Conservation (phyloP, 2,329 filamentous ascomycete species). For the Scedosporium boydii region DNA sequence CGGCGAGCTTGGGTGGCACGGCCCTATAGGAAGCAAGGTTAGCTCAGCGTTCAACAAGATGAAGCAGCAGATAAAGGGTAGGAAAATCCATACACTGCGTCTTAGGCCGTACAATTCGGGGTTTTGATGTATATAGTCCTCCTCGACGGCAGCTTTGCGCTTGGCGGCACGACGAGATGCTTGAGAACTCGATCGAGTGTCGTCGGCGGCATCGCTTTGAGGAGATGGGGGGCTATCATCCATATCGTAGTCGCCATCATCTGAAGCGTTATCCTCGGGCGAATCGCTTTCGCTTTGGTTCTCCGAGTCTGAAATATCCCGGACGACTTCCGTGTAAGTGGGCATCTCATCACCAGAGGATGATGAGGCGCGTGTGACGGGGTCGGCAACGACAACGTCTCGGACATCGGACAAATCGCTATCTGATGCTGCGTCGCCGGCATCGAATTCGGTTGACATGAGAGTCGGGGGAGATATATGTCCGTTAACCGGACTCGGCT, state of each 20-base stretch:
- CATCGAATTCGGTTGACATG: constrained; percentile 8
- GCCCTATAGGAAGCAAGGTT: constrained; percentile 28
- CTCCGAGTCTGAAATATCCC: constrained; percentile 29
- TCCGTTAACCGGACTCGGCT: constrained; percentile 57
- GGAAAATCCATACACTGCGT: constrained; percentile 63
- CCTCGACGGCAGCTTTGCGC: constrained; percentile 62
- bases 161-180: constrained; percentile 62
- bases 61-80: neutral
- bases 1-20: constrained; percentile 49
- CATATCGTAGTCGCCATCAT: constrained; percentile 70
- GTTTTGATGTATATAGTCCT: constrained; percentile 80
- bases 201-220: constrained; percentile 8
- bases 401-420: constrained; percentile 68
- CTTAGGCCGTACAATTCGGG: constrained; percentile 91
- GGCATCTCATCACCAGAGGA: constrained; percentile 32
- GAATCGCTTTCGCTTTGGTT: constrained; percentile 32
- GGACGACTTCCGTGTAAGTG: constrained; percentile 21
- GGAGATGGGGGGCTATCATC: constrained; percentile 43
- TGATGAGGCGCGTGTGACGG: constrained; percentile 30
- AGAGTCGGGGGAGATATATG: constrained; percentile 39
- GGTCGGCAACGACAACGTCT: constrained; percentile 33
- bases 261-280: constrained; percentile 46
- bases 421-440: constrained; percentile 44
- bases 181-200: constrained; percentile 58
- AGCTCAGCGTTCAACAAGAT: constrained; percentile 5